Evolutionary conservation across 2,329 filamentous ascomycete species (phyloP).

Genomic region (Alternaria ventricosa): DNA sequence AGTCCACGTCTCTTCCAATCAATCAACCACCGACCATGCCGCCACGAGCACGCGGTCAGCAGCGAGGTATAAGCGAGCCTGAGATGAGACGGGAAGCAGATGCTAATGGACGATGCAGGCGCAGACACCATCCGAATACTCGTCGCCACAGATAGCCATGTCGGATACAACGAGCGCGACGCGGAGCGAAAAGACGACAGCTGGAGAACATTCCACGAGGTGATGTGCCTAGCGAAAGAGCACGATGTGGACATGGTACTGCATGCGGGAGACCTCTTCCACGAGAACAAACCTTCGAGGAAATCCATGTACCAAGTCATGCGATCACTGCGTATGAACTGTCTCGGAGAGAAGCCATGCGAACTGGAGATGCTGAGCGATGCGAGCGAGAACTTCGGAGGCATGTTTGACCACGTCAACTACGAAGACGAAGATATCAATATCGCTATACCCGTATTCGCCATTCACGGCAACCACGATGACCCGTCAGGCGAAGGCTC

Average conservation of each 20-base stretch:
- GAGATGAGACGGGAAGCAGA: background rate
- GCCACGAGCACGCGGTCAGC: slow-evolving; percentile 32
- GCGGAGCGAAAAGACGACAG: slow-evolving; percentile 95
- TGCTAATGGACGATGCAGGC: slow-evolving; percentile 45
- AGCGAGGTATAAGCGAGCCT: slow-evolving; percentile 33
- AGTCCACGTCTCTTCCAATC: background rate
- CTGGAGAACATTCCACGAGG: slow-evolving; percentile 94
- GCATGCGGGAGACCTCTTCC: slow-evolving; percentile 92
- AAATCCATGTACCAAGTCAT: slow-evolving; percentile 98
- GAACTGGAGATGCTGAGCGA: slow-evolving; percentile 95
- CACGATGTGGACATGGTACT: slow-evolving; percentile 98
- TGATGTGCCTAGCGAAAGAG: slow-evolving; percentile 85
- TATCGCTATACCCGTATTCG: slow-evolving; percentile 94
- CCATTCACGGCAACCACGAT: slow-evolving; percentile 98
- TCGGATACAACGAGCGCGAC: slow-evolving; percentile 93
- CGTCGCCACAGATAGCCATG: slow-evolving; percentile 95
- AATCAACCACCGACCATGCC: slow-evolving; percentile 26
- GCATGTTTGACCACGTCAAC: slow-evolving; percentile 90
- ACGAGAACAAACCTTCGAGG: slow-evolving; percentile 95
- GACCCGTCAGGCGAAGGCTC: slow-evolving; percentile 97
- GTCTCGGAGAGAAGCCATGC: slow-evolving; percentile 92
- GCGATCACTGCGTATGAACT: slow-evolving; percentile 90
- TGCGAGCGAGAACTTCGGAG: slow-evolving; percentile 87
- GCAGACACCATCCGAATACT: slow-evolving; percentile 93
- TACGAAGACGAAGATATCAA: slow-evolving; percentile 98